phyloP scores from a whole-genome alignment of 176 grass and related monocot species.

The Pharus latifolius region DNA sequence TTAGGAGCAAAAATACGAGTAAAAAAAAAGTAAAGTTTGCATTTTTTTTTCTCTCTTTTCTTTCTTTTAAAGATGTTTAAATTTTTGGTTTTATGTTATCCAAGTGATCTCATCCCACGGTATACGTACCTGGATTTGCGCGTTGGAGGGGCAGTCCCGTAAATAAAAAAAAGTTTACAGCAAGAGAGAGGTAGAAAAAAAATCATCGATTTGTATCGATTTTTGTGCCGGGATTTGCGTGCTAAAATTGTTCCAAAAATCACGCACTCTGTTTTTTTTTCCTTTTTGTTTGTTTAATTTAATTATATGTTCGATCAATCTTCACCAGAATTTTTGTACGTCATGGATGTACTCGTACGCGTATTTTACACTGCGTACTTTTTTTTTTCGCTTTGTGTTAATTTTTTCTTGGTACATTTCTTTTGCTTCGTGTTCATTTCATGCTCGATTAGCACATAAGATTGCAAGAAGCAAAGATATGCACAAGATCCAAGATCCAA shows the following conservation, averaged over 20 bases:
- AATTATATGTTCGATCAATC: too few relatives aligned
- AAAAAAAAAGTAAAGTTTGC: too few relatives aligned
- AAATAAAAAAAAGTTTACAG: not conserved
- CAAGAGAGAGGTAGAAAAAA: accelerated
- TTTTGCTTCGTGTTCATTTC: too few relatives aligned
- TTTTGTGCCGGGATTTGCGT: constrained; percentile 22
- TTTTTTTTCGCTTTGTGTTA: too few relatives aligned
- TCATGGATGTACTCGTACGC: too few relatives aligned
- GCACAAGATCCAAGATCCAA: too few relatives aligned
- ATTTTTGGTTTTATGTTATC: not conserved
- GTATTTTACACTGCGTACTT: too few relatives aligned
- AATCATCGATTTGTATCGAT: not conserved
- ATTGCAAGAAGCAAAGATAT: too few relatives aligned
- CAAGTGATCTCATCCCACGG: not conserved
- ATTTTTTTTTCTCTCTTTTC: not conserved
- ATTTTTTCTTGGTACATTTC: too few relatives aligned
- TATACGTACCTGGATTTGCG: not conserved
- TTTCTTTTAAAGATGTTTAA: not conserved
- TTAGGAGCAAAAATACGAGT: too few relatives aligned
- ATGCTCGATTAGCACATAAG: too few relatives aligned
- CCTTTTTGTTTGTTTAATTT: not conserved
- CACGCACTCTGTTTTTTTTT: not conserved
- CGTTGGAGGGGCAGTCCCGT: not conserved
- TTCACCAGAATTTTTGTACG: too few relatives aligned
- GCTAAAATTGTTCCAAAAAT: constrained; percentile 8